These are phyloP conservation scores for Apiotrichum montevideense DNA, from an alignment of 1,284 basidiomycete species.

Conservation along the genomic window DNA sequence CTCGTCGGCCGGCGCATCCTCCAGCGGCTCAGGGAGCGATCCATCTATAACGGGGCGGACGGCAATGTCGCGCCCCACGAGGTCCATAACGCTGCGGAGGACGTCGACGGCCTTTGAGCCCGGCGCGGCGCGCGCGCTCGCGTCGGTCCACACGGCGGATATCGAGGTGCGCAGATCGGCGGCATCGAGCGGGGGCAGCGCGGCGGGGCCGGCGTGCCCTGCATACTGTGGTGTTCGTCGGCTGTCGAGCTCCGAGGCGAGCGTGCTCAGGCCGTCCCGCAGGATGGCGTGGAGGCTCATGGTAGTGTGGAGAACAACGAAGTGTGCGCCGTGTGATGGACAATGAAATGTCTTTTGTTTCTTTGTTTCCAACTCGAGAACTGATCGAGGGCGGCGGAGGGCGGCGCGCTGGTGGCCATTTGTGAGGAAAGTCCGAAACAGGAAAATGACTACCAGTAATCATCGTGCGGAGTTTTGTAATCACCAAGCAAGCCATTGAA, in stretches of 20 bases:
- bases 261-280: not conserved
- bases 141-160: slow-evolving; percentile 10
- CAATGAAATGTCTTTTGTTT: no score
- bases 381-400: no score
- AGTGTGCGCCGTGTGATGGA: no score
- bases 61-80: slow-evolving; percentile 34
- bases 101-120: slow-evolving; percentile 17
- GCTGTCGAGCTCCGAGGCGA: not conserved
- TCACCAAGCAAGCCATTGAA: no score
- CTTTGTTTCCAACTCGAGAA: no score
- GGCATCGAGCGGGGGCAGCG: not conserved
- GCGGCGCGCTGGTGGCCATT: no score
- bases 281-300: not conserved
- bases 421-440: no score
- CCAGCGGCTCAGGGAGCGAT: slow-evolving; percentile 25
- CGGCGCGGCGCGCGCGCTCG: slow-evolving; percentile 4
- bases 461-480: no score
- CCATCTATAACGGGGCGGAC: slow-evolving; percentile 23
- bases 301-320: no score
- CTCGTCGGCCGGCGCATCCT: slow-evolving; percentile 12
- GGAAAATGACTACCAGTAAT: no score
- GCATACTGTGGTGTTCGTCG: not conserved
- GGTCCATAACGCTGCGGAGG: slow-evolving; percentile 28
- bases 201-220: not conserved
- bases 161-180: slow-evolving; percentile 40